Evolutionary conservation across 192 early-diverging fungal genomes (phyloP).

Genomic region (Coemansia sp.): DNA sequence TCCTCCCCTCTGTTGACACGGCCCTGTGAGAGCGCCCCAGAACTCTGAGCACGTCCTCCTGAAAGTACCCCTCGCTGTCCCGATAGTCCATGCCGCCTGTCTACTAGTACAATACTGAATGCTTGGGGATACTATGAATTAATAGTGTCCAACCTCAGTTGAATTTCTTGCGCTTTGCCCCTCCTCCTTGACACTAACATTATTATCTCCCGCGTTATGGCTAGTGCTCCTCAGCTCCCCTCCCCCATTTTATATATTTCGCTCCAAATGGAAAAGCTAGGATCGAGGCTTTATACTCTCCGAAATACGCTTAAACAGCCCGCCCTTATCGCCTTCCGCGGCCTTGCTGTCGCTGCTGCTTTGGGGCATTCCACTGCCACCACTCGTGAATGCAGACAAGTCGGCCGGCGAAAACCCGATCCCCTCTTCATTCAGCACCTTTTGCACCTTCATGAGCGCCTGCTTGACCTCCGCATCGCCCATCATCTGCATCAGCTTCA

Average conservation of each 20-base stretch:
- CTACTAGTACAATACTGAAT: too few relatives aligned
- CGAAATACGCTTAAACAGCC: constrained; percentile 12
- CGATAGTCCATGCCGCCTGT: constrained; percentile 52
- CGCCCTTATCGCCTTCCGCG: not conserved
- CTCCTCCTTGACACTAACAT: too few relatives aligned
- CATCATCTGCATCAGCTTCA: constrained; percentile 39
- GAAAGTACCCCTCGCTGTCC: constrained; percentile 41
- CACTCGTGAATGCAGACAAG: constrained; percentile 16
- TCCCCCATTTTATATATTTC: too few relatives aligned
- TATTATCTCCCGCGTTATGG: too few relatives aligned
- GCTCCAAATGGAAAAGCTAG: not conserved
- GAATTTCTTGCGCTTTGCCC: too few relatives aligned
- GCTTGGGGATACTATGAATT: too few relatives aligned
- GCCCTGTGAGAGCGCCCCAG: too few relatives aligned
- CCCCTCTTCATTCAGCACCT: constrained; percentile 26
- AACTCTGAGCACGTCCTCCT: constrained; percentile 36
- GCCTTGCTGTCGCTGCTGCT: not conserved
- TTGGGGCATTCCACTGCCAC: not conserved
- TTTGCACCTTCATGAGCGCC: constrained; percentile 10
- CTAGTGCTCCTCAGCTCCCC: too few relatives aligned
- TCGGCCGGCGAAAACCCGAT: constrained; percentile 26
- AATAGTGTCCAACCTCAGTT: too few relatives aligned
- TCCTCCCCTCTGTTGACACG: not conserved
- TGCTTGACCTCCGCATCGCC: constrained; percentile 22
- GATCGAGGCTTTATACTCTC: constrained; percentile 16